These are phyloP conservation scores for Linderniella brevidens DNA, from an alignment of 257 asterid species.

Conservation along the genomic window DNA sequence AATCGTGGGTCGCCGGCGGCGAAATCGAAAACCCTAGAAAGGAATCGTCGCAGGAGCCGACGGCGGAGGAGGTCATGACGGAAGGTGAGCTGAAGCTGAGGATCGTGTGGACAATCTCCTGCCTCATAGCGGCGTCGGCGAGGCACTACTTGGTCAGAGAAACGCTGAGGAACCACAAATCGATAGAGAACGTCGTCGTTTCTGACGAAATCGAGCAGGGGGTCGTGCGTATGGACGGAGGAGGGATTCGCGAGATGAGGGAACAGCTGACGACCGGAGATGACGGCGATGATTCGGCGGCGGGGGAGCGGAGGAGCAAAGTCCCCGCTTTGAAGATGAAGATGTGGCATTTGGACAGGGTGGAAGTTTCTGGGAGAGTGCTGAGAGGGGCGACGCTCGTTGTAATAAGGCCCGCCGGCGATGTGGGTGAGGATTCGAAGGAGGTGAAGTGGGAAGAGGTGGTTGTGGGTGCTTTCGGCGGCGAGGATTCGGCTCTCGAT, in stretches of 20 bases:
- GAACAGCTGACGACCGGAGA: constrained; percentile 9
- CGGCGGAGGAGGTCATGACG: constrained; percentile 6
- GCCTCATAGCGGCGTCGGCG: constrained; percentile 53
- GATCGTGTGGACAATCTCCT: constrained; percentile 54
- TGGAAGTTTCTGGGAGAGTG: constrained; percentile 34
- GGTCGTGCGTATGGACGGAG: constrained; percentile 27
- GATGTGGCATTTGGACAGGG: constrained; percentile 51
- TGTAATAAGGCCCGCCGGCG: constrained; percentile 33
- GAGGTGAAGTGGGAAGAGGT: constrained; percentile 11
- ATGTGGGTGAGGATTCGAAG: constrained; percentile 10
- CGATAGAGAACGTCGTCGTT: constrained; percentile 23
- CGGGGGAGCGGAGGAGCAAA: constrained; percentile 18
- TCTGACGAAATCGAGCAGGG: constrained; percentile 50
- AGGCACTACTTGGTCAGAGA: constrained; percentile 36
- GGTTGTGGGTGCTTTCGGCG: constrained; percentile 22
- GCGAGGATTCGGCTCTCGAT: constrained; percentile 15
- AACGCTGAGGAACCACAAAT: constrained; percentile 14
- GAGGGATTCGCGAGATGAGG: constrained; percentile 34
- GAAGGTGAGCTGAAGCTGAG: constrained; percentile 44
- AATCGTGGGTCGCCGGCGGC: constrained; percentile 11
- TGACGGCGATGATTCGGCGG: too few relatives aligned
- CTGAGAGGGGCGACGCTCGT: constrained; percentile 66
- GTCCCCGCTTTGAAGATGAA: constrained; percentile 60
- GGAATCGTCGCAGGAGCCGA: background rate
- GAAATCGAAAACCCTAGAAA: background rate